Evolutionary conservation across 2,329 filamentous ascomycete species (phyloP), one percentile per base, ranked within the genome.

Genomic region (Alternaria arborescens): DNA sequence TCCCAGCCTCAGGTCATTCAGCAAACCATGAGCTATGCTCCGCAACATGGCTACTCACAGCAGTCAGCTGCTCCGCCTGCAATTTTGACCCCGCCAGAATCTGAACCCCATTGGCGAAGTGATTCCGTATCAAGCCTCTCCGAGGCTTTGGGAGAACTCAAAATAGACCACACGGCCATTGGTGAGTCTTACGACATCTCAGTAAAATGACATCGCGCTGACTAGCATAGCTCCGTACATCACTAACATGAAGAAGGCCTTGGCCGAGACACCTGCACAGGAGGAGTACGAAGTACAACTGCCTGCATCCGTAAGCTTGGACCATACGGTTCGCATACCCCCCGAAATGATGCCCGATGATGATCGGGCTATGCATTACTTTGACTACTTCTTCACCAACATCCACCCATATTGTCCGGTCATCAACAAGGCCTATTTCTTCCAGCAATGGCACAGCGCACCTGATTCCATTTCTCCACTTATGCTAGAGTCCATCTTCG

Each of bases 391-490:
- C 77, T 98, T 98, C 78, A 83, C 85, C 34, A 89, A 97, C 68
- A 91, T 97, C 32, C 95, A 98, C 72, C 94, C 94, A 0, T 98
- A 97, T 70, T 89, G 96, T 2, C 94, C 94, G 0, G 93, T 98
- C 3, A 82, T 98, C 54, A 94, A 95, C 80, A 91, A 92, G 71
- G 82, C 86, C 2, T 84, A 90, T 40, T 91, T 98, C 71, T 97
- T 95, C 72, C 89, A 93, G 43, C 93, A 97, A 80, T 98, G 94
- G 94, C 88, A 91, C 58, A 89, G 87, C 16, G 90, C 93, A 62
- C 87, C 92, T 60, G 87, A 90, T n/a, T 87, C 91, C 0, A 93
- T 98, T 30, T 97, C 95, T 0, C 94, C 94, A 0, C 82, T 98
- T 32, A 85, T 98, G 58, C 82, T 98, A 1, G 94, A 97, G 78